A percentile compares a stretch with the other conserved stretches of the same genome.
Evolutionary conservation across 352 stramenopile genomes (phyloP).

Genomic region (Blastocystis hominis): DNA sequence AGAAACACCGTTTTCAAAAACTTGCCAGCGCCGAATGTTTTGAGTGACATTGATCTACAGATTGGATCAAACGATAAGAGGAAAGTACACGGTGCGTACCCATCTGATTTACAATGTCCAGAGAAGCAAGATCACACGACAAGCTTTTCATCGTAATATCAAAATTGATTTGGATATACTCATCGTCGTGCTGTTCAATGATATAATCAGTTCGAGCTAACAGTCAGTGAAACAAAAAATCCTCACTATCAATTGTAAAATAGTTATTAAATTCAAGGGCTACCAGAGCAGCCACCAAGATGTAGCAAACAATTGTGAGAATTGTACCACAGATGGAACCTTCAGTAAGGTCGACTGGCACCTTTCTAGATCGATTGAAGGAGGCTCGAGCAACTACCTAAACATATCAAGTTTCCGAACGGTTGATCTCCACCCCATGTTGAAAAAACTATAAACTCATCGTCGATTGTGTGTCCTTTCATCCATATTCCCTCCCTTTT

Average conservation of each 20-base stretch:
- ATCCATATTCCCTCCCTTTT: too few species aligned
- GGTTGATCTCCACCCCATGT: background rate
- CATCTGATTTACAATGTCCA: conserved; percentile 53
- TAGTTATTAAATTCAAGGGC: conserved; percentile 37
- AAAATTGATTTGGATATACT: conserved; percentile 47
- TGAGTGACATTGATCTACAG: conserved; percentile 47
- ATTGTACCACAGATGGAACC: conserved; percentile 32
- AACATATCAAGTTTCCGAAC: conserved; percentile 48
- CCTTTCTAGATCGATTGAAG: background rate
- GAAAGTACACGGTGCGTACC: background rate
- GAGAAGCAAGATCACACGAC: conserved; percentile 27
- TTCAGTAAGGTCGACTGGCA: conserved; percentile 34
- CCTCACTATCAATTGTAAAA: conserved; percentile 13
- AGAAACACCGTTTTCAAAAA: conserved; percentile 29
- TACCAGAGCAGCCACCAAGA: background rate
- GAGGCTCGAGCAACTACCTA: background rate
- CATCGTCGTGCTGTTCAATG: conserved; percentile 43
- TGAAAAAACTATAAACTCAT: background rate
- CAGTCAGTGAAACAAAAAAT: background rate
- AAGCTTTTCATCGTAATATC: conserved; percentile 45
- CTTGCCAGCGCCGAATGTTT: conserved; percentile 53
- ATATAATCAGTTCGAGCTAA: conserved; percentile 24
- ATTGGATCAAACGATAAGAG: background rate
- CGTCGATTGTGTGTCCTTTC: background rate
- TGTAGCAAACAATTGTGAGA: conserved; percentile 35